Evolutionary conservation across 75 land plant genomes (phyloP).

Genomic region (Cryptomeria japonica): DNA sequence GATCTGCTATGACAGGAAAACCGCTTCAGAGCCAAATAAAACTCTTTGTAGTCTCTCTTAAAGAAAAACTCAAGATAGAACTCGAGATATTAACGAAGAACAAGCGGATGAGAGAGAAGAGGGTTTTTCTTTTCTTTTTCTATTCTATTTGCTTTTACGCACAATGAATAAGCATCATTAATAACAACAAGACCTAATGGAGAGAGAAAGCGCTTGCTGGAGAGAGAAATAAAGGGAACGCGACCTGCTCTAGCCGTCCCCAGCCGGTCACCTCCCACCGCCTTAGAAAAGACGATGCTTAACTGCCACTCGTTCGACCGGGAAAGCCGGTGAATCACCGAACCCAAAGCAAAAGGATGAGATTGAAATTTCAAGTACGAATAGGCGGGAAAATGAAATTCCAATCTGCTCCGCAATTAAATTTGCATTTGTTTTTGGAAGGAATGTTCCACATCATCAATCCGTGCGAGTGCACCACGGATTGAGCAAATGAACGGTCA

Average conservation of each 20-base stretch:
- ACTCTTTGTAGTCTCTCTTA: background rate
- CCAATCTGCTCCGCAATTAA: background rate
- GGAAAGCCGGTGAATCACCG: background rate
- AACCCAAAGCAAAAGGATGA: background rate
- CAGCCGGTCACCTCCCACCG: background rate
- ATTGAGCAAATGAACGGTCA: background rate
- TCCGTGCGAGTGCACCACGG: background rate
- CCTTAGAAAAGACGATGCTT: background rate
- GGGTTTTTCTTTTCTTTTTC: background rate
- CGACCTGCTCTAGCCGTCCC: background rate
- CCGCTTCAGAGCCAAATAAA: background rate
- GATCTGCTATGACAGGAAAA: background rate
- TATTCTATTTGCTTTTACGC: background rate
- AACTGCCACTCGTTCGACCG: background rate
- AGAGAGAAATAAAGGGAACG: background rate
- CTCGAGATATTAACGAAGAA: background rate
- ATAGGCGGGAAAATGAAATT: conserved; percentile 9
- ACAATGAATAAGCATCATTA: background rate
- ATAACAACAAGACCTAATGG: conserved; percentile 7
- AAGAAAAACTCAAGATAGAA: background rate
- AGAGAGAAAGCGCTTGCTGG: background rate
- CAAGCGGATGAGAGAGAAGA: background rate
- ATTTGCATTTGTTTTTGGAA: background rate
- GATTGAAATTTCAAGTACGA: conserved; percentile 13
- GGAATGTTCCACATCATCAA: conserved; percentile 6